Evolutionary conservation across 2,329 filamentous ascomycete species (phyloP).

Genomic region (Cercospora brassicicola): DNA sequence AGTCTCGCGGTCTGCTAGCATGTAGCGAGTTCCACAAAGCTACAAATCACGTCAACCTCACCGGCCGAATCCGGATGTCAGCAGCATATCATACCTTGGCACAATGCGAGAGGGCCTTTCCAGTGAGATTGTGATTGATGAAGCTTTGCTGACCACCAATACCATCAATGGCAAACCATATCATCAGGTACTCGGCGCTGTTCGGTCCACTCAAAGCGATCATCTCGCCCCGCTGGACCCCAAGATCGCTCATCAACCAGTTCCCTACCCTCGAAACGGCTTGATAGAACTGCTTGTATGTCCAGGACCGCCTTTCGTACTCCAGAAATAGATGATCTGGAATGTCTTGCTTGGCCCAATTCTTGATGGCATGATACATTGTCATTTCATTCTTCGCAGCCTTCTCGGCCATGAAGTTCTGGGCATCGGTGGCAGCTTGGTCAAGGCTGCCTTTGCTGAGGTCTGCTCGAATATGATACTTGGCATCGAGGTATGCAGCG

Average conservation of each 20-base stretch:
- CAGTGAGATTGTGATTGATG: slow-evolving; percentile 40
- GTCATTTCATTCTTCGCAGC: slow-evolving; percentile 24
- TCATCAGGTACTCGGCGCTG: slow-evolving; percentile 38
- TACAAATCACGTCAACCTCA: slow-evolving; percentile 5
- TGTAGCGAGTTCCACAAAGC: slow-evolving; percentile 31
- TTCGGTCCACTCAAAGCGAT: slow-evolving; percentile 40
- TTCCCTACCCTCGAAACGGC: slow-evolving; percentile 67
- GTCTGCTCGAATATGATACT: slow-evolving; percentile 67
- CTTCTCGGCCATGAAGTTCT: slow-evolving; percentile 29
- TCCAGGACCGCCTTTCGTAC: slow-evolving; percentile 53
- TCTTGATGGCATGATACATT: slow-evolving; percentile 33
- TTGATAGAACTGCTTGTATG: slow-evolving; percentile 71
- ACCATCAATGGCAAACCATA: slow-evolving; percentile 61
- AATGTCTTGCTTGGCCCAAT: slow-evolving; percentile 28
- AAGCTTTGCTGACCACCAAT: slow-evolving; percentile 37
- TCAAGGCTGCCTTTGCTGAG: slow-evolving; percentile 38
- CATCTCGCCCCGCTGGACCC: slow-evolving; percentile 36
- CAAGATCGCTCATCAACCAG: slow-evolving; percentile 66
- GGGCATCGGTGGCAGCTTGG: slow-evolving; percentile 27
- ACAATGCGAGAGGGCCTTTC: slow-evolving; percentile 38
- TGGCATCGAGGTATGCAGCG: slow-evolving; percentile 65
- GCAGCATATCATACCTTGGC: slow-evolving; percentile 36
- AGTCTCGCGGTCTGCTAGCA: slow-evolving; percentile 32
- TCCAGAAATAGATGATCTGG: slow-evolving; percentile 32
- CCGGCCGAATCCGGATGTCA: neutral